Base-by-base conservation (phyloP, 495 filamentous ascomycete species). In the Aspergillus affinis region DNA sequence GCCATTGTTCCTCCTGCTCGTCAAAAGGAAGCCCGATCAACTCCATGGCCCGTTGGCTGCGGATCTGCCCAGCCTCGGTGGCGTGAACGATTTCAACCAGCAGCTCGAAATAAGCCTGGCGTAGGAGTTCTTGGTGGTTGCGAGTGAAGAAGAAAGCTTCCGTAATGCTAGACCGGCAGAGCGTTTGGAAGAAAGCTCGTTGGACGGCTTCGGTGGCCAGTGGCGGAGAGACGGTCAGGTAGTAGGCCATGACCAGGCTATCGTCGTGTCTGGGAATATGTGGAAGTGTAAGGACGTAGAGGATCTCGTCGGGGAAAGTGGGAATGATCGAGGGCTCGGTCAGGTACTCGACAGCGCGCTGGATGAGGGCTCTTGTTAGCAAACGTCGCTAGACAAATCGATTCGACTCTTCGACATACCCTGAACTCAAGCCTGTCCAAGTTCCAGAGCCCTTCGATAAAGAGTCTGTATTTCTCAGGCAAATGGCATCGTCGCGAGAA, bases 381-480 rank as follows among this genome's bases (percentile, higher is more conserved):
- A 51, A 51, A 20, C 8, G 47, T 21, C 10, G 21, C 36, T 44
- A 26, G 30, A 51, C 19, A 47, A 21, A 27, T 26, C 15, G 10
- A 8, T 13, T 19, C 30, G 15, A 17, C 20, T 9, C 4, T 17
- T 30, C 6, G 36, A 66, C 74, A 46, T 64, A 88, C 82, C 62
- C 82, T 80, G 71, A 90, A 91, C 51, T 90, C 81, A 23, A 84
- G 72, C 48, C 81, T 79, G 69, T 94, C 90, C 75, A 94, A 76
- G 54, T 88, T 79, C 89, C 90, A 93, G n/a, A 94, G 73, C 4
- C 90, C 90, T 58, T 87, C 86, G 69, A 93, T 90, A 58, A 90
- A 88, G 27, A 89, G 83, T 62, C 83, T 83, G 67, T 91, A 93
- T 60, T 86, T 88, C 20, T 80, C 72, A 0, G 90, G 89, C 17